A percentile compares a stretch with the other conserved stretches of the same genome.
phyloP scores from a whole-genome alignment of 2,329 filamentous ascomycete genomes.

The Cytospora mali region DNA sequence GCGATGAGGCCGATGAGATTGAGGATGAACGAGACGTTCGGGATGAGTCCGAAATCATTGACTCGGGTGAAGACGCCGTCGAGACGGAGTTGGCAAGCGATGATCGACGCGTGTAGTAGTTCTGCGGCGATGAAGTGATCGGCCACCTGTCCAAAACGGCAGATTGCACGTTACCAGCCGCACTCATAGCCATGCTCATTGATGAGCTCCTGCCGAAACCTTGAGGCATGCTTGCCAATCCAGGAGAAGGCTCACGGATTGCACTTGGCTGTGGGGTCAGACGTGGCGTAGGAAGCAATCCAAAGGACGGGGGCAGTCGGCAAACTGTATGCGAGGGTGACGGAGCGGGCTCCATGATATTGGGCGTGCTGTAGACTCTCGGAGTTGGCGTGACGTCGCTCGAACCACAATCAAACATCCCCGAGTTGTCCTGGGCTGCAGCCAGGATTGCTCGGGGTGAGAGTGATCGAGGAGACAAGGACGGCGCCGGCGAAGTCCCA shows the following conservation, averaged over 20 bases:
- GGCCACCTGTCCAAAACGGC: constrained; percentile 56
- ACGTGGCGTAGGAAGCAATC: constrained; percentile 60
- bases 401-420: constrained; percentile 41
- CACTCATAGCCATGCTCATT: constrained; percentile 64
- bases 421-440: constrained; percentile 42
- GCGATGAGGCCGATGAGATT: constrained; percentile 63
- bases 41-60: constrained; percentile 66
- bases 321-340: constrained; percentile 47
- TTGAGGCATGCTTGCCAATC: constrained; percentile 39
- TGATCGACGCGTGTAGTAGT: constrained; percentile 57
- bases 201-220: constrained; percentile 54
- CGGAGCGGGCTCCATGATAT: constrained; percentile 54
- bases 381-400: constrained; percentile 45
- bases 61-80: constrained; percentile 66
- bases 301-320: constrained; percentile 55
- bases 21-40: constrained; percentile 66
- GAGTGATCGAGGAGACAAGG: constrained; percentile 25
- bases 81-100: constrained; percentile 66
- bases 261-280: constrained; percentile 59
- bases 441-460: constrained; percentile 50
- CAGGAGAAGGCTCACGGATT: constrained; percentile 60
- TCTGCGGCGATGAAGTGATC: constrained; percentile 55
- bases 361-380: constrained; percentile 46
- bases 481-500: constrained; percentile 21
- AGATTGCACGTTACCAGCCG: constrained; percentile 50